Base-by-base conservation (phyloP, 225 moss, liverwort and hornwort genomes). In the Pseudisothecium myosuroides region DNA sequence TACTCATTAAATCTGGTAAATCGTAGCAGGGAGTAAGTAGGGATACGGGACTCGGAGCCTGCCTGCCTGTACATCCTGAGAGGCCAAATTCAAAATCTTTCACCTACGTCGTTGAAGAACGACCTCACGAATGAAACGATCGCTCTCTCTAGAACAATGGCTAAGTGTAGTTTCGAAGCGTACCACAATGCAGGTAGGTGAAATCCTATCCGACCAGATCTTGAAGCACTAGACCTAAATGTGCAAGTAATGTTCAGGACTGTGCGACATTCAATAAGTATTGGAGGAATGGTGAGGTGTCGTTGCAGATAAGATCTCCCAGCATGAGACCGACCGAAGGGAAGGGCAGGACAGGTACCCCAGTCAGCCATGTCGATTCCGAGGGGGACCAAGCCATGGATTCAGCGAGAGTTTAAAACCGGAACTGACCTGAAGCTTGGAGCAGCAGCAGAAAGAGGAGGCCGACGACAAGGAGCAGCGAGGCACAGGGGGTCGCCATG, bases 391-490 rank as follows among this genome's bases (percentile, higher is more conserved):
- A 15, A 84, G 67, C 36, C 18, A 72, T 71, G 36, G 65, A 58
- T 64, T 65, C 14, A 72, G 81, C 66, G 83, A 27, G 83, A 64
- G 76, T 23, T 18, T 15, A 47, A 10, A 71, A 24, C 43, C 17
- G 54, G 75, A 36, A 78, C 84, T 83, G 60, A 92, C 90, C 92
- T 92, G 88, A 80, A 83, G 78, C 86, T 36, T 79, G 83, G 60
- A 90, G 79, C 60, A 90, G 80, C 61, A 92, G 88, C 59, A 92
- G 86, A 11, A 86, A 54, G 74, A 88, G 45, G 80, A 92, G 86
- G 73, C 86, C 90, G n/a, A 74, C 61, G 55, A 80, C 80, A 60
- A 88, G 67, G n/a, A 84, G 80, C 84, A 80, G 52, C 60, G 73
- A 73, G 55, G 69, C 78, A 80, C 37, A 64, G 17, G 79, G 60